These are phyloP conservation scores for Trifolium pratense DNA, from an alignment of 306 rosid genomes.

Conservation along the genomic window DNA sequence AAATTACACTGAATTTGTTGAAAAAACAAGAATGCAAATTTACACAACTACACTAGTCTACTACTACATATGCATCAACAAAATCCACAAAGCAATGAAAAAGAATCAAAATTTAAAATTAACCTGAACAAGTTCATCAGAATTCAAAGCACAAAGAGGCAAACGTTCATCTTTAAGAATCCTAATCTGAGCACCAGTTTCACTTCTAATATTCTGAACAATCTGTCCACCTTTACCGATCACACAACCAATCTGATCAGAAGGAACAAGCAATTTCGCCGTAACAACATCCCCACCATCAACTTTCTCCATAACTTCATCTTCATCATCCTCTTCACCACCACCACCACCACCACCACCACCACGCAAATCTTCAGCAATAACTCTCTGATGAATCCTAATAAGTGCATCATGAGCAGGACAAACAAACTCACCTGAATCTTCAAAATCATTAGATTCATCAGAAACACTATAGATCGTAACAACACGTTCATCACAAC, in stretches of 20 bases:
- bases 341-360: not conserved
- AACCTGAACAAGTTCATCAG: constrained; percentile 96
- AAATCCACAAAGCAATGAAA: constrained; percentile 12
- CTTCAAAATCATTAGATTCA: constrained; percentile 70
- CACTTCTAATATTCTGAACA: constrained; percentile 82
- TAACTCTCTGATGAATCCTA: constrained; percentile 78
- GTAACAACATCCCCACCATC: constrained; percentile 64
- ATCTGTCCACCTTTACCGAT: constrained; percentile 99
- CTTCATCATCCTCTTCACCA: not conserved
- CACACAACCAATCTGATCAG: constrained; percentile 95
- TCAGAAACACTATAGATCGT: constrained; percentile 77
- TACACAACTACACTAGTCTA: not conserved
- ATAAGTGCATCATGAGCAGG: constrained; percentile 91
- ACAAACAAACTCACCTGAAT: constrained; percentile 56
- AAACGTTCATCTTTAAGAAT: constrained; percentile 92
- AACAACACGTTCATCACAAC: constrained; percentile 86
- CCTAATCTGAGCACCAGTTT: constrained; percentile 89
- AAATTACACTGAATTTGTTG: not conserved
- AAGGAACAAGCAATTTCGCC: constrained; percentile 86
- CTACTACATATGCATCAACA: not conserved
- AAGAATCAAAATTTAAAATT: not conserved
- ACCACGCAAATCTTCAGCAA: constrained; percentile 67
- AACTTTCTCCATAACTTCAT: constrained; percentile 58
- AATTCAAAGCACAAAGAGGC: constrained; percentile 78
- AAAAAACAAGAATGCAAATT: not conserved